Percentiles rank a stretch among this genome's conserved stretches.
These are phyloP conservation scores for Phylloporus sp. DNA, from an alignment of 768 basidiomycete genomes.

Conservation along the genomic window DNA sequence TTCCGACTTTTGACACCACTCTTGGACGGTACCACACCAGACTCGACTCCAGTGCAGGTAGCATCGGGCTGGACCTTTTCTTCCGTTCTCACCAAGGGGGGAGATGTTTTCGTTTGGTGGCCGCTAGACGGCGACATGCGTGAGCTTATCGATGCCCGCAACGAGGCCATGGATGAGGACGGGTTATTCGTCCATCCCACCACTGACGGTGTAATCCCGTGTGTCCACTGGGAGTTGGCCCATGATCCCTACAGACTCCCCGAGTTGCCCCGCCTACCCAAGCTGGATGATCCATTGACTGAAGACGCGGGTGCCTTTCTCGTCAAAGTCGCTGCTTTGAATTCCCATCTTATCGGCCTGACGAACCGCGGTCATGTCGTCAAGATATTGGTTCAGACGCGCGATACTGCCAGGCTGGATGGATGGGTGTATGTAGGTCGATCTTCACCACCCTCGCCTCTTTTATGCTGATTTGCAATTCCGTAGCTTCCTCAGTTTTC, in stretches of 20 bases:
- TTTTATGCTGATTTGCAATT: neutral
- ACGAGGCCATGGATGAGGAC: constrained; percentile 44
- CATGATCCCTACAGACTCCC: constrained; percentile 57
- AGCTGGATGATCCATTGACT: constrained; percentile 30
- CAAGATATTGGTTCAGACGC: constrained; percentile 47
- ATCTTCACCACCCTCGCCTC: neutral
- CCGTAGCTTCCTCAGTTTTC: constrained; percentile 71
- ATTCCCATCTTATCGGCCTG: constrained; percentile 69
- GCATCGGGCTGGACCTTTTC: constrained; percentile 83
- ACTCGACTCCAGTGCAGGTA: constrained; percentile 55
- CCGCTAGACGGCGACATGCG: constrained; percentile 48
- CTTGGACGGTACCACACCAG: constrained; percentile 39
- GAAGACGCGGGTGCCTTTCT: constrained; percentile 42
- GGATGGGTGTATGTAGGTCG: constrained; percentile 76
- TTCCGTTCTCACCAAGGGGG: constrained; percentile 66
- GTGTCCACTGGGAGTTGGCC: constrained; percentile 55
- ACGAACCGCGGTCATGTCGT: constrained; percentile 79
- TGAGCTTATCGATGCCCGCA: constrained; percentile 34
- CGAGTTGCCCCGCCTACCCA: constrained; percentile 57
- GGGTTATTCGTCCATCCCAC: constrained; percentile 30
- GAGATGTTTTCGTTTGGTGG: constrained; percentile 76
- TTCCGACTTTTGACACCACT: constrained; percentile 48
- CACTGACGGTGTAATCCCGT: constrained; percentile 48
- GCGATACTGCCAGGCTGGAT: constrained; percentile 35
- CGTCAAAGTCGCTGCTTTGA: constrained; percentile 78